Evolutionary conservation across 306 rosid genomes (phyloP), one percentile per base, ranked within the genome.

Genomic region (Cucurbita maxima): DNA sequence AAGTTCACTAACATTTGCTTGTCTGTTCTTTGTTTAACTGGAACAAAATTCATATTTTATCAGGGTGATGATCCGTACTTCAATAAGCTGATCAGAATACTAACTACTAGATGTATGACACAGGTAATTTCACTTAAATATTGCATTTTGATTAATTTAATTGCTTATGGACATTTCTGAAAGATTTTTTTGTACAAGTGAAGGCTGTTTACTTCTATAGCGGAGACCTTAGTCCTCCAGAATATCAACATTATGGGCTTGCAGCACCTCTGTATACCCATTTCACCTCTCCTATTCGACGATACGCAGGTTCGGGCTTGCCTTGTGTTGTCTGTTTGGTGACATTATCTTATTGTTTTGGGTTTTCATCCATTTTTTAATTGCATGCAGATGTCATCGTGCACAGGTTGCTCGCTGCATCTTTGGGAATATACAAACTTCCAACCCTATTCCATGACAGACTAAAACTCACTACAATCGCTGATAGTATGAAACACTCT

Each of bases 181-280:
- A 74, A 58, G 20, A 20, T 38, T 8, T 36, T 45, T 36, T 59
- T 53, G 41, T 67, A 58, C 68, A 71, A 59, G 48, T 74, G 19
- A 77, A 94, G 99, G 99, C 99, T 3, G 96, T 94, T 80, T 94
- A 94, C 85, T 91, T 91, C 81, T 89, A 92, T 81, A 94, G 97
- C 43, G 99, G 96, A 80, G 99, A 94, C 78, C 96, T 94, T 67
- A 91, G 88, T 76, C 96, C 88, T 63, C 92, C 91, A 20, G 99
- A 94, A 84, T 94, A 89, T 84, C 92, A 81, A 76, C 99, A 94
- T 82, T 94, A 91, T 75, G 99, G 99, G 81, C 99, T 94, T 80
- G 97, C 99, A 76, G 81, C 99, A 8, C 86, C 88, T 75, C 67
- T 94, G 8, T 94, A 94, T 82, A 94, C 99, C 52, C 97, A 94